Conservation (phyloP, 495 filamentous ascomycete genomes). For the Aspergillus cristatus region DNA sequence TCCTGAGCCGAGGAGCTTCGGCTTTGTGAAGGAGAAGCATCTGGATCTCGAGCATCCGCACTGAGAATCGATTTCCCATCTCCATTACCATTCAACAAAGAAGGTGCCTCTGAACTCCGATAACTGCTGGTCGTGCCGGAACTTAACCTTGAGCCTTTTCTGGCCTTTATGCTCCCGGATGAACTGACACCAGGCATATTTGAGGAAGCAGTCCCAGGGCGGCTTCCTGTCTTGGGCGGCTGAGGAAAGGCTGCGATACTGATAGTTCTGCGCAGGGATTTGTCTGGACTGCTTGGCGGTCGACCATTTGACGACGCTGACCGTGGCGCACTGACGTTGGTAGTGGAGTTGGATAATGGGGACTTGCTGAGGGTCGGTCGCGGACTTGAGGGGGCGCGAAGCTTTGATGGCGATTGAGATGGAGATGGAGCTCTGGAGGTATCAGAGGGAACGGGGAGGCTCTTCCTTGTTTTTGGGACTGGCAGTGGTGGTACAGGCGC, state of each 20-base stretch:
- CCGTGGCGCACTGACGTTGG: conserved; percentile 26
- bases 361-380: conserved; percentile 44
- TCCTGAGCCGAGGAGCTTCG: conserved; percentile 82
- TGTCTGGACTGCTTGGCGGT: conserved; percentile 40
- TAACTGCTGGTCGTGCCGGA: conserved; percentile 35
- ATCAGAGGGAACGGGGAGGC: conserved; percentile 39
- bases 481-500: conserved; percentile 62
- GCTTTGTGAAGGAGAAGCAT: conserved; percentile 78
- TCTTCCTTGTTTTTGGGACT: conserved; percentile 60
- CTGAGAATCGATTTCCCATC: conserved; percentile 63
- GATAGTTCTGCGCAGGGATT: conserved; percentile 69
- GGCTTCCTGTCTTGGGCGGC: conserved; percentile 57
- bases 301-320: conserved; percentile 27
- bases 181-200: conserved; percentile 18
- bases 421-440: conserved; percentile 32
- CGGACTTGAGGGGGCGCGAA: conserved; percentile 57
- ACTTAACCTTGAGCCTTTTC: conserved; percentile 31
- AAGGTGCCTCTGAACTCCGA: conserved; percentile 51
- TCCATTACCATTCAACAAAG: conserved; percentile 67
- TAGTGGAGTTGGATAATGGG: conserved; percentile 36
- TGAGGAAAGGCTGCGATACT: conserved; percentile 92
- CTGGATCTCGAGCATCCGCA: conserved; percentile 51
- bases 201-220: conserved; percentile 34
- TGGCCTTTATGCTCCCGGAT: conserved; percentile 20
- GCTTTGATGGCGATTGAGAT: conserved; percentile 40